Evolutionary conservation across 192 early-diverging fungal species (phyloP).

Genomic region (Coemansia sp.): DNA sequence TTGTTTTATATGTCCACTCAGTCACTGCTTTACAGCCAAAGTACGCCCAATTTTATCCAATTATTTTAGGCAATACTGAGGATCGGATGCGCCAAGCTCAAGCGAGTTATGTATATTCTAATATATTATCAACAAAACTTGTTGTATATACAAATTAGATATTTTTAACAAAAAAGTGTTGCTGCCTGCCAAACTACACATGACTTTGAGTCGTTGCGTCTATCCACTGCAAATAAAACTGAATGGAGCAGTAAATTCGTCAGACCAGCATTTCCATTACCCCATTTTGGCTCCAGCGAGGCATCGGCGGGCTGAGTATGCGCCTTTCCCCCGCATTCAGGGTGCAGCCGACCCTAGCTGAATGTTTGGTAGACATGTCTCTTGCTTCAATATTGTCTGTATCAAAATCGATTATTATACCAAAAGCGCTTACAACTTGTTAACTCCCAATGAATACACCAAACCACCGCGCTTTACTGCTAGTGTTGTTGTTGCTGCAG

Average conservation of each 20-base stretch:
- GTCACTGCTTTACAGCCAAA: too few relatives aligned
- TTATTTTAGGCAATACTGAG: too few relatives aligned
- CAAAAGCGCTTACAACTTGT: not conserved
- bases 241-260: not conserved
- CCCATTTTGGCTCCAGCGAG: not conserved
- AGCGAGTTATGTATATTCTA: not conserved
- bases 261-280: constrained; percentile 2
- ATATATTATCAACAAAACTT: not conserved
- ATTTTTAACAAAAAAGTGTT: too few relatives aligned
- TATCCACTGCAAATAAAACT: too few relatives aligned
- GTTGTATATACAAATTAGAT: not conserved
- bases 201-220: too few relatives aligned
- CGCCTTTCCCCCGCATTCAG: not conserved
- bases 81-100: too few relatives aligned
- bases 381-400: not conserved
- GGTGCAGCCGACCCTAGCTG: not conserved
- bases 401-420: not conserved
- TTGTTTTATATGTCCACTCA: too few relatives aligned
- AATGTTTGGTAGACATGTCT: not conserved
- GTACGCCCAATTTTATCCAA: too few relatives aligned
- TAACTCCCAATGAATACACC: not conserved
- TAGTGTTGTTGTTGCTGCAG: not conserved
- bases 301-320: not conserved
- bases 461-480: not conserved
- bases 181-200: too few relatives aligned